Evolutionary conservation across 2,329 filamentous ascomycete species (phyloP).

Genomic region (Sclerotinia minor): DNA sequence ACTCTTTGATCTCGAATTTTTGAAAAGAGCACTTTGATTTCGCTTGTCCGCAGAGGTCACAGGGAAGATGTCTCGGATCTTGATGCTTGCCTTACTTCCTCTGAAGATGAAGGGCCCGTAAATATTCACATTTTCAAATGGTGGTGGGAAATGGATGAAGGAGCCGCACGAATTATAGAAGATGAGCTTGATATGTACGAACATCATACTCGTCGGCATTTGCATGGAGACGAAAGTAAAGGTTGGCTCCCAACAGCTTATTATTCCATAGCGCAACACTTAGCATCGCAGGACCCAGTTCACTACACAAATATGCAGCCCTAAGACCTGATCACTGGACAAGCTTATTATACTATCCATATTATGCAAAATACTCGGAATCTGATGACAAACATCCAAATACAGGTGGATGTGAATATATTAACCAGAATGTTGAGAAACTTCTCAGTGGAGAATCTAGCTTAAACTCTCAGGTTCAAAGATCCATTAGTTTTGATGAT

Average conservation of each 20-base stretch:
- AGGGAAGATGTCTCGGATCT: not conserved
- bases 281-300: conserved; percentile 5
- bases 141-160: not conserved
- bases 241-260: conserved; percentile 7
- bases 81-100: not conserved
- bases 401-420: not conserved
- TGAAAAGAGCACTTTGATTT: not conserved
- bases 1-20: not conserved
- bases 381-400: not conserved
- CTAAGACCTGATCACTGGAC: conserved; percentile 9
- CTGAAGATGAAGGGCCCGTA: not conserved
- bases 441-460: not conserved
- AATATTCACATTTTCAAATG: not conserved
- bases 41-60: not conserved
- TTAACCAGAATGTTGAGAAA: not conserved
- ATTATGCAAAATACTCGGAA: conserved; percentile 8
- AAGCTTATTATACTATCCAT: not conserved
- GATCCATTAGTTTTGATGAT: not conserved
- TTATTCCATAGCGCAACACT: conserved; percentile 3
- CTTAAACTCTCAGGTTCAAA: not conserved
- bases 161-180: not conserved
- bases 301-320: not conserved
- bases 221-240: not conserved
- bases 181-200: conserved; percentile 11
- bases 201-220: not conserved